Evolutionary conservation across 495 filamentous ascomycete genomes (phyloP), one percentile per base, ranked within the genome.

Genomic region (Trichoderma orchidacearum): DNA sequence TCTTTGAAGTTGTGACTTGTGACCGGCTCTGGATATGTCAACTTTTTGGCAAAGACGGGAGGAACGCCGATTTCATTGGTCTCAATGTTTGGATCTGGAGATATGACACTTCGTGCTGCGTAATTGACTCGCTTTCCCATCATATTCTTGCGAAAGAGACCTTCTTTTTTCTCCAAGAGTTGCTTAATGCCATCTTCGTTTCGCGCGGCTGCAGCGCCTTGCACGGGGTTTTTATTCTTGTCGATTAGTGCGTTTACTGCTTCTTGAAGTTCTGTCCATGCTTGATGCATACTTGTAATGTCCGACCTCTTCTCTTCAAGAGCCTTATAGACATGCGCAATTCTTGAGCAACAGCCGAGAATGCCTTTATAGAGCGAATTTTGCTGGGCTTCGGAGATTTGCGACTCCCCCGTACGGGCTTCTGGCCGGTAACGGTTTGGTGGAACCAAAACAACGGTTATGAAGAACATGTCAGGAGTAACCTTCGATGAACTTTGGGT

Each of bases 51-150:
- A 68, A 99, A 99, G 11, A 97, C 93, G 21, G 90, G 86, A 18
- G 94, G 94, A 3, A 99, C 92, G 68, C 94, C 94, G 57, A 99
- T 96, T 70, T 99, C 94, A 62, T 92, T 95, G 17, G 92, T 96
- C 70, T 99, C 94, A 63, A 99, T 93, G 63, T 96, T 97, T 3
- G 94, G 94, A 68, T 99, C 94, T 2, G 94, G 93, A 29, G 92
- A 96, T 60, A 99, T 99, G 62, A 99, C 94, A 77, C 85, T 93
- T 67, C 94, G 86, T 54, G 94, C 94, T 56, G 94, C 94, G 67
- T 90, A 96, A 70, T 99, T 97, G 68, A 99, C 94, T 73, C 94
- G 87, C 75, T 99, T 99, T 51, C 94, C 94, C 94, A 99, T 99
- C 92, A 99, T 97, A 73, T 99, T 95, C 78, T 92, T 97, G 62